Conservation (phyloP, 2,329 filamentous ascomycete species). For the Penicillium concentricum region DNA sequence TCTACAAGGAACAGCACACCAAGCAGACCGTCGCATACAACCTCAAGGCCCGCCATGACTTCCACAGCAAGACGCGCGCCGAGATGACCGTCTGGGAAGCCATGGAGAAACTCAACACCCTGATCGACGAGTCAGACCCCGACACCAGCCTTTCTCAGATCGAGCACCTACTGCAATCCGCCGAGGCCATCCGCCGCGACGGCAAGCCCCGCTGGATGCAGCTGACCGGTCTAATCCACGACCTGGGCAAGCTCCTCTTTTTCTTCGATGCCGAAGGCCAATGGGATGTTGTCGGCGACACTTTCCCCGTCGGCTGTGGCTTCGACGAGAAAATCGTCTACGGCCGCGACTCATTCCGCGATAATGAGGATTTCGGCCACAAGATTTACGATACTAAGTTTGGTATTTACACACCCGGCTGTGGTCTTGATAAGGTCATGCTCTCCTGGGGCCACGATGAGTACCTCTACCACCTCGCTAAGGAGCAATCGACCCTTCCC, state of each 20-base stretch:
- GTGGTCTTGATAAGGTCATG: constrained; percentile 84
- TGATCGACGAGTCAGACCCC: constrained; percentile 88
- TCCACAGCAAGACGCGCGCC: constrained; percentile 65
- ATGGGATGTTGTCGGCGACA: constrained; percentile 83
- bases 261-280: constrained; percentile 75
- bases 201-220: constrained; percentile 52
- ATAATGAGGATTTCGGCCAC: constrained; percentile 72
- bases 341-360: constrained; percentile 67
- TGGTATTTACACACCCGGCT: constrained; percentile 77
- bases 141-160: constrained; percentile 86
- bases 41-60: constrained; percentile 71
- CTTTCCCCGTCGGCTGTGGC: constrained; percentile 47
- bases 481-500: constrained; percentile 76
- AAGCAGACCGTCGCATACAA: constrained; percentile 68
- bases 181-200: constrained; percentile 84
- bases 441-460: constrained; percentile 71
- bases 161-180: constrained; percentile 82
- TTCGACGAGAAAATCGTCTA: constrained; percentile 75
- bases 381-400: constrained; percentile 71
- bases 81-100: constrained; percentile 88
- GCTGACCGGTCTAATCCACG: constrained; percentile 49
- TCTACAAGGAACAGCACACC: constrained; percentile 72
- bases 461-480: constrained; percentile 72
- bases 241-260: constrained; percentile 48
- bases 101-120: constrained; percentile 86